Evolutionary conservation across 768 basidiomycete species (phyloP).

Genomic region (Phanerochaete sordida): DNA sequence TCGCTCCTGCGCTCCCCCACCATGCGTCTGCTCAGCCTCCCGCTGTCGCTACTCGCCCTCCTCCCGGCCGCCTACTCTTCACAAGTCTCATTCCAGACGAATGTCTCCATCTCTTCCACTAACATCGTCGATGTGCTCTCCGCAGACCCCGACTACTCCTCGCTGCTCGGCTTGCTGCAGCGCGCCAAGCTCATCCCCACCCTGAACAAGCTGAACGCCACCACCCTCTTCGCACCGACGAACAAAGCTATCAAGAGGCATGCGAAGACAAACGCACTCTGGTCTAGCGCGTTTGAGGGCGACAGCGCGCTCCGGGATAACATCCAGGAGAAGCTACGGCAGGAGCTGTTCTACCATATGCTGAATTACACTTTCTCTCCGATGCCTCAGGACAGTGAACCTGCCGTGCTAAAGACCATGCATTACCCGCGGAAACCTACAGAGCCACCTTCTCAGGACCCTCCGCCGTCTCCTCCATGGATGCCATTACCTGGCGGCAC

Average conservation of each 20-base stretch:
- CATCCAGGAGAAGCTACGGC: slow-evolving; percentile 76
- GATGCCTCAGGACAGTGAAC: slow-evolving; percentile 37
- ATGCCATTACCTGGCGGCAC: slow-evolving; percentile 80
- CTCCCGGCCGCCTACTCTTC: slow-evolving; percentile 28
- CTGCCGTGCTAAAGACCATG: slow-evolving; percentile 52
- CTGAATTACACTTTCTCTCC: slow-evolving; percentile 72
- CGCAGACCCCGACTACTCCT: slow-evolving; percentile 72
- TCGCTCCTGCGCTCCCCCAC: slow-evolving; percentile 1
- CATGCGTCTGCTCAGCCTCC: slow-evolving; percentile 34
- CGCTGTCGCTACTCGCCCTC: slow-evolving; percentile 33
- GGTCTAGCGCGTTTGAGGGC: slow-evolving; percentile 35
- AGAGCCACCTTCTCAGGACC: slow-evolving; percentile 62
- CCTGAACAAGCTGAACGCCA: slow-evolving; percentile 77
- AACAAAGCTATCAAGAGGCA: slow-evolving; percentile 80
- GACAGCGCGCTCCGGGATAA: slow-evolving; percentile 57
- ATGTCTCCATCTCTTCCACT: slow-evolving; percentile 30
- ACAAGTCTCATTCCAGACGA: slow-evolving; percentile 29
- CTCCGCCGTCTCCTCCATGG: slow-evolving; percentile 81
- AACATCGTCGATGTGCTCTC: slow-evolving; percentile 81
- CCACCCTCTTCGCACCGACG: slow-evolving; percentile 92
- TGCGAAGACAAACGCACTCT: slow-evolving; percentile 26
- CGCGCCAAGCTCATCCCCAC: slow-evolving; percentile 86
- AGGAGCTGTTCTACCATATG: slow-evolving; percentile 92
- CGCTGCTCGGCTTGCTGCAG: slow-evolving; percentile 75
- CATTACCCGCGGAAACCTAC: slow-evolving; percentile 61